Percentiles rank a stretch among this genome's conserved stretches.
These are phyloP conservation scores for Trichoderma aggressivum DNA, from an alignment of 2,329 filamentous ascomycete species.

Conservation along the genomic window DNA sequence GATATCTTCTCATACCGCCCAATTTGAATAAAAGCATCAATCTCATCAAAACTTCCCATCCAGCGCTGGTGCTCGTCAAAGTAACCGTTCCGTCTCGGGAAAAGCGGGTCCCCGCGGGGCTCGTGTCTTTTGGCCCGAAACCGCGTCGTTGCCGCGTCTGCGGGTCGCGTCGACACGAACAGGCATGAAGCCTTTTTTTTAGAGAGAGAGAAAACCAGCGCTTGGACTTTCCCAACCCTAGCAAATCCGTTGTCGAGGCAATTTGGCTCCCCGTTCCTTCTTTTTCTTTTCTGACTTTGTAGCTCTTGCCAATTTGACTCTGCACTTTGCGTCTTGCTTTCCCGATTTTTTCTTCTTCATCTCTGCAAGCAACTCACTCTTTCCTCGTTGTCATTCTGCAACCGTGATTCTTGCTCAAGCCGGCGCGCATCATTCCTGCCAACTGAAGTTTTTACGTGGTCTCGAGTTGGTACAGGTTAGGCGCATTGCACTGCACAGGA, in stretches of 20 bases:
- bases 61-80: neutral
- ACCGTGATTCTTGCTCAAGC: neutral
- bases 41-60: neutral
- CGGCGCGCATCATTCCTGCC: neutral
- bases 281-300: neutral
- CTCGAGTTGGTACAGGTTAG: constrained; percentile 9
- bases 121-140: neutral
- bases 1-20: neutral
- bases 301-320: neutral
- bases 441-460: neutral
- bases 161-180: constrained; percentile 9
- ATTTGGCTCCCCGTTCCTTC: neutral
- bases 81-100: neutral
- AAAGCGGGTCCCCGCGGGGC: neutral
- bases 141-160: constrained; percentile 14
- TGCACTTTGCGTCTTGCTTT: neutral
- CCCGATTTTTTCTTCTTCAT: neutral
- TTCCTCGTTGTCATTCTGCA: neutral
- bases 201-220: neutral
- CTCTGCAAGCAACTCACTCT: neutral
- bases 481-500: neutral
- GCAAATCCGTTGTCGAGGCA: constrained; percentile 19
- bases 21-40: neutral
- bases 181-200: neutral
- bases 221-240: constrained; percentile 1